A percentile compares a stretch with the other conserved stretches of the same genome.
Conservation (phyloP, 2,329 filamentous ascomycete genomes). For the Keithomyces neogunnii region DNA sequence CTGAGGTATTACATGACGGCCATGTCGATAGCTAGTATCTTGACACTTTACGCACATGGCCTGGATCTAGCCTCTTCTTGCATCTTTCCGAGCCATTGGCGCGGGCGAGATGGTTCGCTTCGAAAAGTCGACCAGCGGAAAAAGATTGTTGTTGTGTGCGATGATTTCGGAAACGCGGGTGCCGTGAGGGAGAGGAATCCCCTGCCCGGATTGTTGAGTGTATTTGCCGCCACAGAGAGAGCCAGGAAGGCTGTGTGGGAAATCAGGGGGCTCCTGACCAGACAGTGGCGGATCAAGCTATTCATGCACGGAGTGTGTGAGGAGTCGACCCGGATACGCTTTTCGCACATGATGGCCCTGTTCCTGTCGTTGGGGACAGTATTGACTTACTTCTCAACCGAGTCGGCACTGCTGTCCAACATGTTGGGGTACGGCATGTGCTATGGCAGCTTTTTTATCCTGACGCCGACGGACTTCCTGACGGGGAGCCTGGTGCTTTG, state of each 20-base stretch:
- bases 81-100: conserved; percentile 67
- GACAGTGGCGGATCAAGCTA: conserved; percentile 42
- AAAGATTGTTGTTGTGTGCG: conserved; percentile 28
- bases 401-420: conserved; percentile 60
- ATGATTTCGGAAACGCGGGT: conserved; percentile 22
- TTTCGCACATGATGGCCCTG: conserved; percentile 49
- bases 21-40: conserved; percentile 69
- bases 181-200: conserved; percentile 16
- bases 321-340: conserved; percentile 41
- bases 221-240: conserved; percentile 20
- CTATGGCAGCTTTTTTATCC: conserved; percentile 70
- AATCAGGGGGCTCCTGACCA: conserved; percentile 39
- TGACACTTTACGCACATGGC: conserved; percentile 64
- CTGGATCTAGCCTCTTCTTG: conserved; percentile 57
- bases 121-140: conserved; percentile 35
- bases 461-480: conserved; percentile 82
- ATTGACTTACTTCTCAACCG: conserved; percentile 59
- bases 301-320: conserved; percentile 41
- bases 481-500: conserved; percentile 71
- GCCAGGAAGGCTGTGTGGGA: conserved; percentile 32
- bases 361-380: conserved; percentile 45
- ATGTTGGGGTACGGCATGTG: conserved; percentile 80
- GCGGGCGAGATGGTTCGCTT: conserved; percentile 31
- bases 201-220: conserved; percentile 24
- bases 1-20: conserved; percentile 76